Evolutionary conservation across 1,284 basidiomycete species (phyloP), one percentile per base, ranked within the genome.

Genomic region (Tylopilus sp.): DNA sequence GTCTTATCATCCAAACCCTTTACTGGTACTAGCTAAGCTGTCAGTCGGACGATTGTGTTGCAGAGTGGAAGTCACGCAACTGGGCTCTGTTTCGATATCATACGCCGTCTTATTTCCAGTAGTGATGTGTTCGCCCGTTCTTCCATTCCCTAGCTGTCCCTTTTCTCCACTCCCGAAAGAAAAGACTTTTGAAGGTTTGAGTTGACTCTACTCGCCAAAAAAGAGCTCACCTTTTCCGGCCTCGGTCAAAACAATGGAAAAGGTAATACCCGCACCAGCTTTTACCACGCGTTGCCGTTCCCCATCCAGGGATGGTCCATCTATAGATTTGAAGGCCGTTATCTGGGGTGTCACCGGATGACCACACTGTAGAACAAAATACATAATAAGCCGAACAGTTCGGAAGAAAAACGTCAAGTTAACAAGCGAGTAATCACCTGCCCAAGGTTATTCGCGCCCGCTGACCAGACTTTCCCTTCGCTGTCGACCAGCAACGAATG

Each of bases 91-190:
- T 60, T 90, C 84, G n/a, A 89, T 78, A 64, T 93, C 92, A 59
- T 81, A 96, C 10, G 80, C 84, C 0, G 84, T 79, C 65, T 92
- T 92, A 56, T 90, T 90, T 31, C 84, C 89, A 3, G 86, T 86
- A 7, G 85, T 82, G 52, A 96, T 88, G 35, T 92, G 81, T 68
- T 95, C 92, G 16, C 93, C 92, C 0, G 92, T 93, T 49, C 82
- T 81, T 13, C 94, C 94, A 60, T 93, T 95, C 1, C 93, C 95
- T 0, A 97, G 75, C 58, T 97, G 92, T 2, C 95, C 95, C 56
- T 91, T 85, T 68, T 97, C 92, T n/a, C 84, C 89, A 47, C 89
- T 93, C 30, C 95, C 95, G 55, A 92, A 85, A 0, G 92, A 79
- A 63, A 89, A 97, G 2, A 97, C 90, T 84, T 55, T 37, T 29